Evolutionary conservation across 768 basidiomycete genomes (phyloP).

Genomic region (Tricholoma matsutake): DNA sequence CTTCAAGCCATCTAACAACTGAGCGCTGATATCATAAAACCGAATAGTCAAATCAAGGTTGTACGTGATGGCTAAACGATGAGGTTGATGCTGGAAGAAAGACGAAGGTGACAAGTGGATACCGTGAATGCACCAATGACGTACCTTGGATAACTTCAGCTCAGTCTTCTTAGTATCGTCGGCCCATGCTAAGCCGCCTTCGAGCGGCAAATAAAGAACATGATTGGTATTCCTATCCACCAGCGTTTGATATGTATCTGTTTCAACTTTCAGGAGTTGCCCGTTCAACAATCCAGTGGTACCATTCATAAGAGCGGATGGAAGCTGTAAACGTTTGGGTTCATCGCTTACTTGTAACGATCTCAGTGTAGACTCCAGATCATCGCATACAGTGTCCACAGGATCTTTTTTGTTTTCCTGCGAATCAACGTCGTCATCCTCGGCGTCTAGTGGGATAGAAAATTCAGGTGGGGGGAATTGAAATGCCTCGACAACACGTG

Average conservation of each 20-base stretch:
- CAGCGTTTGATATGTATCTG: constrained; percentile 44
- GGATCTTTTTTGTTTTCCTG: constrained; percentile 9
- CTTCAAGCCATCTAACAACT: constrained; percentile 49
- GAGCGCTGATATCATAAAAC: constrained; percentile 74
- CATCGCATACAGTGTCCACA: constrained; percentile 29
- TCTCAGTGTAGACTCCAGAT: constrained; percentile 41
- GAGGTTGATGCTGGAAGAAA: constrained; percentile 51
- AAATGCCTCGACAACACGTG: constrained; percentile 56
- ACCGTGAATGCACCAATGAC: constrained; percentile 8
- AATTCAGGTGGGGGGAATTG: constrained; percentile 68
- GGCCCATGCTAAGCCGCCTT: constrained; percentile 57
- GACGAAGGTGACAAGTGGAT: background rate
- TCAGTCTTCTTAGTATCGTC: constrained; percentile 49
- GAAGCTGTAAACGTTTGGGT: constrained; percentile 34
- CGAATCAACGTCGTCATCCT: background rate
- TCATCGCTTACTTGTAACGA: constrained; percentile 36
- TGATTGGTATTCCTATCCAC: constrained; percentile 16
- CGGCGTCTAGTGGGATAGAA: constrained; percentile 4
- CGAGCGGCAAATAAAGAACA: constrained; percentile 33
- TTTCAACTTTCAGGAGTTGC: constrained; percentile 44
- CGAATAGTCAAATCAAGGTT: constrained; percentile 63
- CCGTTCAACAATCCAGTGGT: constrained; percentile 39
- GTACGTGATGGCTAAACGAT: constrained; percentile 60
- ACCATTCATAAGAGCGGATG: constrained; percentile 35
- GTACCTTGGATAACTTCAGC: constrained; percentile 54